These are phyloP conservation scores for Flaveria floridana DNA, from an alignment of 140 eudicot genomes.

Conservation along the genomic window DNA sequence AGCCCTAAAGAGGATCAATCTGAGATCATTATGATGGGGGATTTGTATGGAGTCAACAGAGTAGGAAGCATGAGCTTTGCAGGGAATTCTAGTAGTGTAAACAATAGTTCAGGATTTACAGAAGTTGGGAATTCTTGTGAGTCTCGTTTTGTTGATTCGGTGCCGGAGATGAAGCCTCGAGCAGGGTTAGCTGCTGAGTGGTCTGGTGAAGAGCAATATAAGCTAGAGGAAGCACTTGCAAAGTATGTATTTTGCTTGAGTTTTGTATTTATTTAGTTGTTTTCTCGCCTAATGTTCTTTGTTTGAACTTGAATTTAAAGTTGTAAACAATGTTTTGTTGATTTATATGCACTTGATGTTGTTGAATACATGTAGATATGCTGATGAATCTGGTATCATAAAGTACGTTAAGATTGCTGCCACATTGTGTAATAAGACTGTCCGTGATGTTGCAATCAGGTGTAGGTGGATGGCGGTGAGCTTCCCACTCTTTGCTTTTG, in stretches of 20 bases:
- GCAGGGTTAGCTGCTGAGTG: slow-evolving; percentile 66
- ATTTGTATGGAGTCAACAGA: slow-evolving; percentile 31
- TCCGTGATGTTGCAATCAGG: slow-evolving; percentile 87
- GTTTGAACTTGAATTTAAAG: background rate
- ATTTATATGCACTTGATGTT: background rate
- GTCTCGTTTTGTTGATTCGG: slow-evolving; percentile 54
- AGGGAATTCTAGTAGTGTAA: slow-evolving; percentile 39
- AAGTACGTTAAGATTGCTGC: slow-evolving; percentile 80
- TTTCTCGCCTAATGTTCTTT: background rate
- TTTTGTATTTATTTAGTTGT: background rate
- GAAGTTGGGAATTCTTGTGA: slow-evolving; percentile 38
- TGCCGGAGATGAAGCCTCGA: slow-evolving; percentile 60
- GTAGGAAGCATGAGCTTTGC: slow-evolving; percentile 30
- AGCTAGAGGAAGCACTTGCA: slow-evolving; percentile 71
- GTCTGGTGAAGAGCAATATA: slow-evolving; percentile 77
- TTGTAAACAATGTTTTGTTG: background rate
- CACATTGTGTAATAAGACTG: slow-evolving; percentile 70
- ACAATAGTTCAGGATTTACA: slow-evolving; percentile 24
- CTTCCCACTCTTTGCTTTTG: slow-evolving; percentile 20
- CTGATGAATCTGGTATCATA: slow-evolving; percentile 65
- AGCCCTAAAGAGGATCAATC: slow-evolving; percentile 37
- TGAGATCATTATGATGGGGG: slow-evolving; percentile 48
- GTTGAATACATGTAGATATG: slow-evolving; percentile 42
- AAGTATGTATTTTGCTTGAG: slow-evolving; percentile 47
- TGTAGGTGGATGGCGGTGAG: slow-evolving; percentile 91